Evolutionary conservation across 1,284 basidiomycete genomes (phyloP).

Genomic region (Cutaneotrichosporon cutaneum): DNA sequence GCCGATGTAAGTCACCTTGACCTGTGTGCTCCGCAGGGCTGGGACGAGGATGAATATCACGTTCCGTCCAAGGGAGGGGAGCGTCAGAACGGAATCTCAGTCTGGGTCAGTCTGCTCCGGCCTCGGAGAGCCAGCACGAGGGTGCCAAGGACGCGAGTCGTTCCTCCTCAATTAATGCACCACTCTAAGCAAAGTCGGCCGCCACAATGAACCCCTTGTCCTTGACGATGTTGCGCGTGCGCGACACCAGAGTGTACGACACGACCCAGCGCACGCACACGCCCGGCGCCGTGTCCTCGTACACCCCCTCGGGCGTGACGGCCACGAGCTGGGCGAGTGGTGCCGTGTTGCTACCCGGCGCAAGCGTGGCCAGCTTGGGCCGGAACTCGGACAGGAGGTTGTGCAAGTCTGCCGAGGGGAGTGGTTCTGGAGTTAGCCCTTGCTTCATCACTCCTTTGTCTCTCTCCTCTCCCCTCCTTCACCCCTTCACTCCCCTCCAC

Average conservation of each 20-base stretch:
- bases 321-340: conserved; percentile 25
- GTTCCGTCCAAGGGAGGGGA: background rate
- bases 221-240: conserved; percentile 48
- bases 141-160: too few species aligned
- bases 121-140: too few species aligned
- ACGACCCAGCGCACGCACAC: conserved; percentile 48
- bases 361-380: conserved; percentile 18
- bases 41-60: background rate
- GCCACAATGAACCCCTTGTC: conserved; percentile 45
- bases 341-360: conserved; percentile 10
- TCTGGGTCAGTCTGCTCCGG: too few species aligned
- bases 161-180: conserved; percentile 5
- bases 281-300: conserved; percentile 25
- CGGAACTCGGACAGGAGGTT: conserved; percentile 50
- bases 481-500: too few species aligned
- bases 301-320: conserved; percentile 33
- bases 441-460: background rate
- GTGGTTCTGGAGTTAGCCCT: conserved; percentile 37
- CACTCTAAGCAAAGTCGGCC: conserved; percentile 4
- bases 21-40: background rate
- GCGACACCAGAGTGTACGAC: conserved; percentile 49
- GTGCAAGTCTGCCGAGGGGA: conserved; percentile 49
- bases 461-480: background rate
- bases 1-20: background rate
- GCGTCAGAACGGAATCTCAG: background rate